Evolutionary conservation across 2,329 filamentous ascomycete species (phyloP).

Genomic region (Claviceps sp.): DNA sequence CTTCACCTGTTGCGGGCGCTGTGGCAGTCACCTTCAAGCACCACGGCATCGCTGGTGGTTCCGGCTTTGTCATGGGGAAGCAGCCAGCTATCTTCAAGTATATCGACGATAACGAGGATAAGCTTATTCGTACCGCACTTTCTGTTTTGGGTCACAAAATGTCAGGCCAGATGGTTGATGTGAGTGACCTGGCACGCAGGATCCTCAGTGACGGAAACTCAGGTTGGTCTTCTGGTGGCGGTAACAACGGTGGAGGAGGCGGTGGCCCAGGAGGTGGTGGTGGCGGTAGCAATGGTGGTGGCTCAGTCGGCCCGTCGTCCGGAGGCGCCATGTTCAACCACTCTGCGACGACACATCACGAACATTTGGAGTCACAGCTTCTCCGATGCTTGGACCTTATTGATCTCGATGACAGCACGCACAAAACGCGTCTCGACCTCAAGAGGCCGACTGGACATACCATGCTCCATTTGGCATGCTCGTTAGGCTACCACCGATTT

Average conservation of each 20-base stretch:
- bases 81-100: conserved; percentile 54
- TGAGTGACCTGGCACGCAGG: conserved; percentile 46
- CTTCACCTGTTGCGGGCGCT: conserved; percentile 50
- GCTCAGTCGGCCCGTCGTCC: conserved; percentile 25
- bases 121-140: conserved; percentile 55
- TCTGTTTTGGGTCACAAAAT: conserved; percentile 51
- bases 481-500: conserved; percentile 60
- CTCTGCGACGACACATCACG: conserved; percentile 20
- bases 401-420: conserved; percentile 61
- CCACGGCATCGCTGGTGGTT: conserved; percentile 28
- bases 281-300: conserved; percentile 5
- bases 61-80: conserved; percentile 23
- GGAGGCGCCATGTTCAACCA: conserved; percentile 31
- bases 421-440: conserved; percentile 54
- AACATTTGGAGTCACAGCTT: conserved; percentile 53
- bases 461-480: conserved; percentile 68
- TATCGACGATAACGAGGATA: conserved; percentile 55
- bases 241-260: neutral
- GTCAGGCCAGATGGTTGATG: conserved; percentile 48
- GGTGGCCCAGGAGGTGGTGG: conserved; percentile 13
- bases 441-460: conserved; percentile 57
- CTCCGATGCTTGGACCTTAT: conserved; percentile 66
- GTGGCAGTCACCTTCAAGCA: conserved; percentile 59
- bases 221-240: conserved; percentile 29
- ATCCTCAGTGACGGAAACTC: conserved; percentile 39